Conservation (phyloP, 2,329 filamentous ascomycete genomes). For the Fusarium sp. region DNA sequence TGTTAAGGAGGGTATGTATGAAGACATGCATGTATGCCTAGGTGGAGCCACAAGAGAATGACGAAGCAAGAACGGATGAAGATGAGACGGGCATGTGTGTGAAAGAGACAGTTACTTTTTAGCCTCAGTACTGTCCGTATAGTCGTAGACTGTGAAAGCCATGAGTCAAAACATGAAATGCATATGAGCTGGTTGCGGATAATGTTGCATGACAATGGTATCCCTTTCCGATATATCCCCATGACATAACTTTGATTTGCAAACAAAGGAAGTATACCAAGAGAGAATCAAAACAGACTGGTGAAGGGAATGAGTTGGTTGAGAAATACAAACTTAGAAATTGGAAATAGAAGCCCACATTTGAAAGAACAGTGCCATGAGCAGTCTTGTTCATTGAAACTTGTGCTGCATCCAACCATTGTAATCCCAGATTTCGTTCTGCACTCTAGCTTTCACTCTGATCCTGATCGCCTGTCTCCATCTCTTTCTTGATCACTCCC, state of each 20-base stretch:
- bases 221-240: background rate
- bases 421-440: background rate
- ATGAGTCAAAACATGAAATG: background rate
- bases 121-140: background rate
- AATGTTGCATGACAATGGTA: background rate
- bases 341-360: background rate
- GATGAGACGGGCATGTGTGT: background rate
- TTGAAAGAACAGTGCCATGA: background rate
- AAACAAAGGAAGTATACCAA: conserved; percentile 4
- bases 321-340: background rate
- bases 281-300: conserved; percentile 23
- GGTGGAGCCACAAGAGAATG: background rate
- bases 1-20: background rate
- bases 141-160: background rate
- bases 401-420: background rate
- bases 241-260: background rate
- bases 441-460: conserved; percentile 3
- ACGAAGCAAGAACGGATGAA: background rate
- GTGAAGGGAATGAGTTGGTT: background rate
- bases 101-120: conserved; percentile 7
- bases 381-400: background rate
- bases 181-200: background rate
- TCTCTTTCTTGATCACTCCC: conserved; percentile 1
- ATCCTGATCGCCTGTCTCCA: conserved; percentile 2
- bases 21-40: conserved; percentile 2